phyloP scores from a whole-genome alignment of 1,139 yeast genomes.

The Saccharomyces hybrid region DNA sequence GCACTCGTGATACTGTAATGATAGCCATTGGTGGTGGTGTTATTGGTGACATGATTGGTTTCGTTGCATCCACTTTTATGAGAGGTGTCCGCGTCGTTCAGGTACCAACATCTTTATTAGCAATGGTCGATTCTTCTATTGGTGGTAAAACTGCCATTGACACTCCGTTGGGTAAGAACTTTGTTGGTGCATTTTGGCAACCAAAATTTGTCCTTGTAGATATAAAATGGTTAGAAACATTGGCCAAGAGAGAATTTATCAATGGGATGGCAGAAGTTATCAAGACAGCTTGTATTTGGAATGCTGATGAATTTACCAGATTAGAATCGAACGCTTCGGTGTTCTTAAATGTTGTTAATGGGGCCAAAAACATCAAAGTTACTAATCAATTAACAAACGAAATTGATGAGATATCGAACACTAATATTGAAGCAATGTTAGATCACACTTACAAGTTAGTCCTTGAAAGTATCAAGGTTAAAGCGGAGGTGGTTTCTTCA shows the following conservation, averaged over 20 bases:
- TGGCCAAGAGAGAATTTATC: constrained; percentile 89
- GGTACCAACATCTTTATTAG: constrained; percentile 84
- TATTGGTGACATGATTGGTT: constrained; percentile 98
- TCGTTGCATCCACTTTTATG: constrained; percentile 98
- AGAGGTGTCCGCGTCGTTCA: constrained; percentile 94
- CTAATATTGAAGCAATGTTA: constrained; percentile 61
- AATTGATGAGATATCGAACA: constrained; percentile 32
- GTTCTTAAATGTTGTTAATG: constrained; percentile 45
- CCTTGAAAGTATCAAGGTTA: constrained; percentile 77
- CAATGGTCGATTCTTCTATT: constrained; percentile 98
- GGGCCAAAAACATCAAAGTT: constrained; percentile 44
- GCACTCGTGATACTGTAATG: constrained; percentile 93
- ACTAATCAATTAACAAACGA: constrained; percentile 32
- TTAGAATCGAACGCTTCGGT: constrained; percentile 67
- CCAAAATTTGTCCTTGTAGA: constrained; percentile 87
- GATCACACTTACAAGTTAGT: constrained; percentile 76
- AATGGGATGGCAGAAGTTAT: constrained; percentile 99
- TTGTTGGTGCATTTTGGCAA: constrained; percentile 97
- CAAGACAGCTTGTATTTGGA: constrained; percentile 98
- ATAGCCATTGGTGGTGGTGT: constrained; percentile 98
- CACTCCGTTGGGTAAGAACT: constrained; percentile 94
- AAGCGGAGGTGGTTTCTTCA: constrained; percentile 86
- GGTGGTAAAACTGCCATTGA: constrained; percentile 99
- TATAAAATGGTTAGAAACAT: constrained; percentile 74
- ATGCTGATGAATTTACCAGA: constrained; percentile 76